phyloP scores from a whole-genome alignment of 495 filamentous ascomycete genomes.

The Penicillium bialowiezense region DNA sequence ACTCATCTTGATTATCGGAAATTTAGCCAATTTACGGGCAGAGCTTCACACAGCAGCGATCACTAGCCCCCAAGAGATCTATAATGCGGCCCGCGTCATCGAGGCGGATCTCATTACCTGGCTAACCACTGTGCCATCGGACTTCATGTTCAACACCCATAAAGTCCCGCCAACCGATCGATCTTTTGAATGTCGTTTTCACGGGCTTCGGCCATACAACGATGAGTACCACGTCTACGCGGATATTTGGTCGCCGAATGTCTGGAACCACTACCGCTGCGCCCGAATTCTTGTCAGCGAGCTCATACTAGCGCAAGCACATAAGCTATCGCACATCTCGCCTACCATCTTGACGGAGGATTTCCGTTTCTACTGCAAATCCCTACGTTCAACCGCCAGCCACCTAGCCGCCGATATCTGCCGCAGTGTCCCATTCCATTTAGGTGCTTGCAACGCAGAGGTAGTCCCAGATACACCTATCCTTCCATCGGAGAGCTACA shows the following conservation, averaged over 20 bases:
- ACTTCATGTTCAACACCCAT: conserved; percentile 3
- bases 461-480: background rate
- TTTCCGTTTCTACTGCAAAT: background rate
- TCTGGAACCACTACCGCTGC: conserved; percentile 4
- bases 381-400: background rate
- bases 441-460: conserved; percentile 3
- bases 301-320: background rate
- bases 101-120: conserved; percentile 1
- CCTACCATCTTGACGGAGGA: background rate
- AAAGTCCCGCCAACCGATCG: conserved; percentile 1
- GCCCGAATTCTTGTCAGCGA: conserved; percentile 5
- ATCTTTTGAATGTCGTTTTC: background rate
- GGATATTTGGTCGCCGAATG: conserved; percentile 1
- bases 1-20: background rate
- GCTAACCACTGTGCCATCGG: conserved; percentile 1
- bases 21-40: conserved; percentile 3
- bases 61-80: background rate
- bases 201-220: conserved; percentile 2
- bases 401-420: background rate
- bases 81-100: background rate
- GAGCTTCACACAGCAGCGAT: background rate
- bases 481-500: background rate
- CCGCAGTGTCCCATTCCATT: conserved; percentile 3
- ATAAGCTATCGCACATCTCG: background rate
- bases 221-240: conserved; percentile 4